Evolutionary conservation across 805 yeast species (phyloP).

Genomic region (Wickerhamiella qilinensis): DNA sequence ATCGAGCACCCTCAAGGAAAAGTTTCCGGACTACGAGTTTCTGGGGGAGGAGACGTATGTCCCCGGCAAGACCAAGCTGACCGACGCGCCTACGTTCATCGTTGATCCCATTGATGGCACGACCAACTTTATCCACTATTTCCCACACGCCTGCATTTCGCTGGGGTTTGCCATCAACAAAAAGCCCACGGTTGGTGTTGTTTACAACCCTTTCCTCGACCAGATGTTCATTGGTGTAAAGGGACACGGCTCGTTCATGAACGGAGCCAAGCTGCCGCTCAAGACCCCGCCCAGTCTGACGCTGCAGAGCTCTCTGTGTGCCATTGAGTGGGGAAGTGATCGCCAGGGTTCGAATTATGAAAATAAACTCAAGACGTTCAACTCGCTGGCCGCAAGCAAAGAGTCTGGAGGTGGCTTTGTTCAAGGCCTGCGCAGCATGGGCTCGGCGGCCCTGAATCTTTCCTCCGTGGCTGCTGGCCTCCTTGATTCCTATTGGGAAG

Average conservation of each 20-base stretch:
- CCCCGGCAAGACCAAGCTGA: slow-evolving; percentile 31
- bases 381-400: slow-evolving; percentile 25
- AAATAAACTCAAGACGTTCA: slow-evolving; percentile 33
- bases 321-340: slow-evolving; percentile 47
- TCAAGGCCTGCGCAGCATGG: slow-evolving; percentile 46
- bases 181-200: slow-evolving; percentile 43
- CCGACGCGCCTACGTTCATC: slow-evolving; percentile 42
- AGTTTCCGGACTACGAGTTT: slow-evolving; percentile 35
- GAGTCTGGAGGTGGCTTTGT: slow-evolving; percentile 37
- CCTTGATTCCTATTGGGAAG: slow-evolving; percentile 52
- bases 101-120: slow-evolving; percentile 57
- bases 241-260: slow-evolving; percentile 40
- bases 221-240: slow-evolving; percentile 37
- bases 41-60: slow-evolving; percentile 47
- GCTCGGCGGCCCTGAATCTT: slow-evolving; percentile 50
- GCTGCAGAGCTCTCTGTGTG: slow-evolving; percentile 37
- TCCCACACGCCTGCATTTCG: slow-evolving; percentile 47
- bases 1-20: slow-evolving; percentile 17
- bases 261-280: slow-evolving; percentile 28
- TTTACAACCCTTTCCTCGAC: slow-evolving; percentile 44
- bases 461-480: slow-evolving; percentile 43
- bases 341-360: slow-evolving; percentile 36
- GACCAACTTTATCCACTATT: slow-evolving; percentile 45
- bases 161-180: slow-evolving; percentile 36
- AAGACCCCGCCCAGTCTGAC: slow-evolving; percentile 23